phyloP scores from a whole-genome alignment of 169 alveolate genomes.

The Babesia sp. region DNA sequence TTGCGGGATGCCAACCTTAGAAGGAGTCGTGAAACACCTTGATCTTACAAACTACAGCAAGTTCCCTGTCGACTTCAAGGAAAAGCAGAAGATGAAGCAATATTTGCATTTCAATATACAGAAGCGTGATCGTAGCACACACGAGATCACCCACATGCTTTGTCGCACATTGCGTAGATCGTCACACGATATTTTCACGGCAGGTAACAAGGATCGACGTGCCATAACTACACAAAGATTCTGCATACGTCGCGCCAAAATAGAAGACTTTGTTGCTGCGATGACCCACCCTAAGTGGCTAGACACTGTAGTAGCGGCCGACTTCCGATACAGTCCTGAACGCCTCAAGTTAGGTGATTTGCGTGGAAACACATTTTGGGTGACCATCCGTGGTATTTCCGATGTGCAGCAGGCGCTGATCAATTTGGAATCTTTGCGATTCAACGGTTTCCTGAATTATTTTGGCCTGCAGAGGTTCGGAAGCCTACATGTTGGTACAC shows the following conservation, averaged over 20 bases:
- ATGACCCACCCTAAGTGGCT: conserved; percentile 74
- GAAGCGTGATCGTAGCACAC: conserved; percentile 89
- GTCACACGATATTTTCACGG: conserved; percentile 80
- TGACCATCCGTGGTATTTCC: conserved; percentile 82
- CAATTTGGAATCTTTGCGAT: conserved; percentile 75
- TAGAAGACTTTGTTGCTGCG: conserved; percentile 73
- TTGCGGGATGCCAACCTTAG: conserved; percentile 22
- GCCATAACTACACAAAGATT: conserved; percentile 89
- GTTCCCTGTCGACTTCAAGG: conserved; percentile 33
- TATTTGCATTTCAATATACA: conserved; percentile 78
- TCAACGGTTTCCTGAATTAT: conserved; percentile 89
- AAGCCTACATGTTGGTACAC: conserved; percentile 84
- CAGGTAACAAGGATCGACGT: conserved; percentile 92
- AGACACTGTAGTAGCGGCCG: conserved; percentile 80
- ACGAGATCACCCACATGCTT: conserved; percentile 86
- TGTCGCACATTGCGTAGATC: conserved; percentile 82
- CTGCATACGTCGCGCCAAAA: conserved; percentile 69
- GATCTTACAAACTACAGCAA: conserved; percentile 49
- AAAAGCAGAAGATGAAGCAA: conserved; percentile 25
- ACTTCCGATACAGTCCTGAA: conserved; percentile 78
- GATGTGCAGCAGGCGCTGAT: conserved; percentile 52
- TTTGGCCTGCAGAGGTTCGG: conserved; percentile 94
- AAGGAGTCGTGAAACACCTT: conserved; percentile 43
- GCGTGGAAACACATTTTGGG: conserved; percentile 89
- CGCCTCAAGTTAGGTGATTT: conserved; percentile 86